phyloP scores from a whole-genome alignment of 2,329 filamentous ascomycete species.

The Sordariomycetes sp. region DNA sequence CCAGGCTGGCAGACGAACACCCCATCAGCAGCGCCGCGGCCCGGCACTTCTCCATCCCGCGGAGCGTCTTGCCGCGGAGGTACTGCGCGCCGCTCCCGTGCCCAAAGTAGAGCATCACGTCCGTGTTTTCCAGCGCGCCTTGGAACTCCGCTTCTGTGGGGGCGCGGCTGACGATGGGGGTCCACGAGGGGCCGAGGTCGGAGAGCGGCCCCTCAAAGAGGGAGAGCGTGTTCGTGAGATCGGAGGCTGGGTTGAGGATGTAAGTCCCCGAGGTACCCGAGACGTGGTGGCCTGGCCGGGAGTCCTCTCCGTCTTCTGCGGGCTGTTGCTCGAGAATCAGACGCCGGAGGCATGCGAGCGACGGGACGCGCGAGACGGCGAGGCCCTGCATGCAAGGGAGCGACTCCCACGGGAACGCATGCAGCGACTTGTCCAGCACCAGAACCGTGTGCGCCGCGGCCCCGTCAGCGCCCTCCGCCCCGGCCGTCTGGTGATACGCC shows the following conservation, averaged over 20 bases:
- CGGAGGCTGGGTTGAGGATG: conserved; percentile 79
- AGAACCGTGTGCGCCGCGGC: conserved; percentile 64
- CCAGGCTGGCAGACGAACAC: conserved; percentile 72
- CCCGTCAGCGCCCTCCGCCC: conserved; percentile 19
- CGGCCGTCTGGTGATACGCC: conserved; percentile 52
- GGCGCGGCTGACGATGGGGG: conserved; percentile 48
- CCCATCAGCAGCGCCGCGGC: conserved; percentile 86
- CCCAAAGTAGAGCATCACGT: conserved; percentile 84
- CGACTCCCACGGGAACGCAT: conserved; percentile 92
- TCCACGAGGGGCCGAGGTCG: conserved; percentile 57
- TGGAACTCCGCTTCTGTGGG: conserved; percentile 73
- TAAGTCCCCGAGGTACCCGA: conserved; percentile 49
- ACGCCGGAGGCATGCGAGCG: conserved; percentile 67
- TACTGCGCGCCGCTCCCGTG: conserved; percentile 94
- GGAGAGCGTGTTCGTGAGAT: conserved; percentile 66
- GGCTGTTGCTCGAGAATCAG: conserved; percentile 45
- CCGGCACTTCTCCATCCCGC: conserved; percentile 58
- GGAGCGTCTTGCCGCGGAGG: conserved; percentile 72
- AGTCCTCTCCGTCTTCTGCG: conserved; percentile 4
- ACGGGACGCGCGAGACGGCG: conserved; percentile 79
- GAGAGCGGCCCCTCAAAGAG: conserved; percentile 59
- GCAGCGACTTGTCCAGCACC: conserved; percentile 81
- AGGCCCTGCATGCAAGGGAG: conserved; percentile 69
- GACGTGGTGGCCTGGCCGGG: conserved; percentile 35
- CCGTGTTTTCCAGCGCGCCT: conserved; percentile 46